Base-by-base conservation (phyloP, 177 flowering plant genomes). In the Vitis hybrid region DNA sequence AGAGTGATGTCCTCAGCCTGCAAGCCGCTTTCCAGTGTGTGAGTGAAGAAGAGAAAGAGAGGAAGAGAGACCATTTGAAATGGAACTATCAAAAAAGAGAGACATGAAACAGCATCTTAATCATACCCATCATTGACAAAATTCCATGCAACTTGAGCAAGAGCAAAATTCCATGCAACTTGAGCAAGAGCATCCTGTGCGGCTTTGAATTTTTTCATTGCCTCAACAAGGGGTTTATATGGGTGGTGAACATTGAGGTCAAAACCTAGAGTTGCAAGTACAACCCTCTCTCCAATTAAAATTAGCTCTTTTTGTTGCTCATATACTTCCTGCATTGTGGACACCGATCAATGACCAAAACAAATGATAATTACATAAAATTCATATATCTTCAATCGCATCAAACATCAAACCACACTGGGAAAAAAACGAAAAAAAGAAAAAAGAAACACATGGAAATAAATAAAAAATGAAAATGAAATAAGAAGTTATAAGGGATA, bases 121-220 rank as follows among this genome's bases (percentile, higher is more conserved):
- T 10, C 91, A 74, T 89, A 95, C 99, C 98, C 96, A 86, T 91
- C 98, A 74, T 93, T 95, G 59, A 94, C 97, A 82, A 91, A 93
- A 78, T 93, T 95, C 98, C 98, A 93, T 39, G 98, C 99, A 74
- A 88, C 95, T 82, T 91, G 97, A 52, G 96, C 97, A 66, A 91
- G 87, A 54, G 93, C 97, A 82, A 91, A 93, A 78, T 93, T 95
- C 98, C 98, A 93, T 39, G 98, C 99, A 74, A 88, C 95, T 80
- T 91, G 97, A 52, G 96, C 97, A 66, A 91, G 88, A 54, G 93
- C 88, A 83, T 89, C 86, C 71, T 90, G 89, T 2, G 96, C 90
- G 77, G 88, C 94, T 74, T 86, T 83, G 73, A 95, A 90, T 76
- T 90, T 95, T 79, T 90, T 91, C 72, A 95, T 87, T 59, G 97